A percentile compares a stretch with the other conserved stretches of the same genome.
Evolutionary conservation across 108 stramenopile genomes (phyloP).

Genomic region (Discostella stelligeroides): DNA sequence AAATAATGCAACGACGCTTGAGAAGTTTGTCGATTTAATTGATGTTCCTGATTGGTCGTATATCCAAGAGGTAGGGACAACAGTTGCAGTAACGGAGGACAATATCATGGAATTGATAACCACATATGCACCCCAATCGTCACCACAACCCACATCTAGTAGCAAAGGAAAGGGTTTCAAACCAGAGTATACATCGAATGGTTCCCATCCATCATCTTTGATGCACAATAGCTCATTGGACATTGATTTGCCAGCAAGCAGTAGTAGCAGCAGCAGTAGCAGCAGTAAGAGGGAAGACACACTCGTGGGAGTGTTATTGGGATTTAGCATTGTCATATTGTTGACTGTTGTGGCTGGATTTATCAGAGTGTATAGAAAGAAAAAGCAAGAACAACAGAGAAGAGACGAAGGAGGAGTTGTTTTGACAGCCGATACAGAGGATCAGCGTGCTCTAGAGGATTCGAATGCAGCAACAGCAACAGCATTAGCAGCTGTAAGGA

Average conservation of each 20-base stretch:
- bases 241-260: neutral
- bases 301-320: neutral
- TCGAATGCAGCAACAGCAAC: neutral
- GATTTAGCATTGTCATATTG: neutral
- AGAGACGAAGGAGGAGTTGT: neutral
- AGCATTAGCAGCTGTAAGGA: neutral
- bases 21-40: neutral
- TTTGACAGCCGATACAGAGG: neutral
- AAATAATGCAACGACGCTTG: neutral
- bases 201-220: too few relatives aligned
- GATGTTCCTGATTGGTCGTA: slow-evolving; percentile 2
- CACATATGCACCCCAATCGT: neutral
- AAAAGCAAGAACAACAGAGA: neutral
- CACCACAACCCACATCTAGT: neutral
- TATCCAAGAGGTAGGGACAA: neutral
- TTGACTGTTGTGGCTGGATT: neutral
- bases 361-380: neutral
- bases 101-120: neutral
- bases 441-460: neutral
- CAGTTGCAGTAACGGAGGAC: neutral
- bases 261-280: neutral
- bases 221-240: too few relatives aligned
- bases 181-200: too few relatives aligned
- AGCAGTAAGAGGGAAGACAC: neutral
- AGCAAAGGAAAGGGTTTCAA: too few relatives aligned